phyloP scores from a whole-genome alignment of 75 land plant species.

The Picea glauca region DNA sequence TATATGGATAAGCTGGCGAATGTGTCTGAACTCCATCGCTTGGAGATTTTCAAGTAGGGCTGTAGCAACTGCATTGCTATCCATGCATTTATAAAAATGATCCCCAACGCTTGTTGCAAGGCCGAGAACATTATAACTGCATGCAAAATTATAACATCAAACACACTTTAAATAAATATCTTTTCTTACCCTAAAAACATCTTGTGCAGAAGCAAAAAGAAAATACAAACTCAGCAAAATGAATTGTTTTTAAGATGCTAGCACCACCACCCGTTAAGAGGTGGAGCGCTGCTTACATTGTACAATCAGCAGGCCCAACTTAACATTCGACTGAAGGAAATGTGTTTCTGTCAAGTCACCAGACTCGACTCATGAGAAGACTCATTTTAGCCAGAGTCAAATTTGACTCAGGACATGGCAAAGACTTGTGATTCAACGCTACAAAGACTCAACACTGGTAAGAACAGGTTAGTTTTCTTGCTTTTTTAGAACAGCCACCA shows the following conservation, averaged over 20 bases:
- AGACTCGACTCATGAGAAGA: no score
- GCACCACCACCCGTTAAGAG: no score
- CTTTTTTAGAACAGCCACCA: no score
- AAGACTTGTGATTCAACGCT: no score
- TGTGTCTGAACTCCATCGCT: constrained; percentile 88
- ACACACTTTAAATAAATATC: background rate
- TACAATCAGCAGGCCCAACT: no score
- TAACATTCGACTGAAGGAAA: no score
- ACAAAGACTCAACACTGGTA: no score
- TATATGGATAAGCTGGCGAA: constrained; percentile 77
- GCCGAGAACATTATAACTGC: constrained; percentile 90
- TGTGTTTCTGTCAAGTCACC: no score
- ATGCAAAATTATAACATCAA: background rate
- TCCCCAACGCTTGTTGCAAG: constrained; percentile 75
- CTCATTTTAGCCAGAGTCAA: no score
- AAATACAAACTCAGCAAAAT: background rate
- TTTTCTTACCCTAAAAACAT: background rate
- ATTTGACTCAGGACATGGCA: no score
- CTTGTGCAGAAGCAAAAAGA: background rate
- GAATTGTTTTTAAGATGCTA: background rate
- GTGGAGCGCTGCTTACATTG: no score
- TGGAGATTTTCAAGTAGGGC: constrained; percentile 77
- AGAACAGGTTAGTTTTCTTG: no score
- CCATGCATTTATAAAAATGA: constrained; percentile 54
- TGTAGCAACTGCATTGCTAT: constrained; percentile 37